These are phyloP conservation scores for Rostrohypoxylon terebratum DNA, from an alignment of 495 filamentous ascomycete genomes.

Conservation along the genomic window DNA sequence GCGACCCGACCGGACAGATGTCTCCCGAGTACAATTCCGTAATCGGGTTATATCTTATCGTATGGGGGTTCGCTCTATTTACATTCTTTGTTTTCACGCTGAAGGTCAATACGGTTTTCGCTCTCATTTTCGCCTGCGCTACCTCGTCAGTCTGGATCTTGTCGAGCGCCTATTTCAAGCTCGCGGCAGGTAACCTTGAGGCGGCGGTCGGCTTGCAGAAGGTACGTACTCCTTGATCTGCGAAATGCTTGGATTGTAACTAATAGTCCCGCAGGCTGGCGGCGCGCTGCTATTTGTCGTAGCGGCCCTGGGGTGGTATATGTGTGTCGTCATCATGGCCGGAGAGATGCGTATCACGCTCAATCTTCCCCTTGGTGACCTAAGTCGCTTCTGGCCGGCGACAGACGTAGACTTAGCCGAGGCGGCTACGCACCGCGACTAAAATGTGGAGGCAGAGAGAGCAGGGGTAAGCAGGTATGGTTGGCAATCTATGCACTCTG, in stretches of 20 bases:
- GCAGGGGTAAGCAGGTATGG: background rate
- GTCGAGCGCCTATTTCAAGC: slow-evolving; percentile 64
- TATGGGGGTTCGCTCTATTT: slow-evolving; percentile 68
- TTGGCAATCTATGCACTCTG: background rate
- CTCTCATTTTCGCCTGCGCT: slow-evolving; percentile 64
- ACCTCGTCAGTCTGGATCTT: slow-evolving; percentile 62
- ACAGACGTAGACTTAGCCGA: slow-evolving; percentile 60
- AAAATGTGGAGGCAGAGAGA: background rate
- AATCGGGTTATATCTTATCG: slow-evolving; percentile 63
- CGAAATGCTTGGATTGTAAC: background rate
- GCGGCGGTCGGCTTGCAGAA: slow-evolving; percentile 60
- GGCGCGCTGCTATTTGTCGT: slow-evolving; percentile 64
- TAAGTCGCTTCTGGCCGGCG: slow-evolving; percentile 64
- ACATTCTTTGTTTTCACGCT: slow-evolving; percentile 68
- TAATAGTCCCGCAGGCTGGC: slow-evolving; percentile 50
- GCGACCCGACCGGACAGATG: slow-evolving; percentile 57
- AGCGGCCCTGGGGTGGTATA: slow-evolving; percentile 65
- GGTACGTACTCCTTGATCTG: slow-evolving; percentile 37
- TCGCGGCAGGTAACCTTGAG: slow-evolving; percentile 58
- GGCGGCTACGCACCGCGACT: slow-evolving; percentile 50
- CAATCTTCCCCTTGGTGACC: slow-evolving; percentile 65
- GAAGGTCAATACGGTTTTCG: slow-evolving; percentile 66
- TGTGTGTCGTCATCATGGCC: slow-evolving; percentile 66
- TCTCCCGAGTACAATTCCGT: slow-evolving; percentile 62
- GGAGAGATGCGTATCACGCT: slow-evolving; percentile 67